Evolutionary conservation across 2,329 filamentous ascomycete species (phyloP).

Genomic region (Colletotrichum melonis): DNA sequence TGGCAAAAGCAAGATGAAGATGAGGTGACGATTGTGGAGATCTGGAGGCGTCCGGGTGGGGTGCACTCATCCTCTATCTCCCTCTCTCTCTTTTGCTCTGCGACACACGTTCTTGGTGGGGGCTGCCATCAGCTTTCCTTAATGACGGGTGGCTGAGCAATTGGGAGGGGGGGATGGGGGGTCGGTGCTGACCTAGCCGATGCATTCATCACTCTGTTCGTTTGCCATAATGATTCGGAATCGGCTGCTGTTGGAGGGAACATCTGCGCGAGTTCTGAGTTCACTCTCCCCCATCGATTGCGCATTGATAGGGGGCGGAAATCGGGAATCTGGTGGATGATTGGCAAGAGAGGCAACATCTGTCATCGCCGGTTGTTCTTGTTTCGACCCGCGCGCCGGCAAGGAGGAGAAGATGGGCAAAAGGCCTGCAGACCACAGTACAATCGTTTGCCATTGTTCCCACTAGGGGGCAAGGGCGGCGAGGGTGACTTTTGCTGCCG

Average conservation of each 20-base stretch:
- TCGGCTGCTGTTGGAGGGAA: constrained; percentile 15
- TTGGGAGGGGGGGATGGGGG: neutral
- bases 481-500: constrained; percentile 28
- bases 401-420: constrained; percentile 2
- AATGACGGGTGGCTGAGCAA: constrained; percentile 25
- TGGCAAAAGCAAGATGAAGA: constrained; percentile 35
- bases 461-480: constrained; percentile 9
- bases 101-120: constrained; percentile 13
- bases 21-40: constrained; percentile 34
- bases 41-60: constrained; percentile 31
- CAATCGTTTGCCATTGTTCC: constrained; percentile 18
- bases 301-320: neutral
- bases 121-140: constrained; percentile 22
- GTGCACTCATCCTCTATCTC: neutral
- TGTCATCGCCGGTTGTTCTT: neutral
- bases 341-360: neutral
- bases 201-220: constrained; percentile 17
- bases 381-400: constrained; percentile 1
- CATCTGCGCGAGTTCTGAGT: neutral
- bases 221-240: constrained; percentile 27
- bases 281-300: neutral
- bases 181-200: constrained; percentile 3
- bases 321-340: neutral
- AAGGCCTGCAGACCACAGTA: neutral
- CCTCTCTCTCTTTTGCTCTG: neutral